Evolutionary conservation across 495 filamentous ascomycete genomes (phyloP), one percentile per base, ranked within the genome.

Genomic region (Neurospora sp.): DNA sequence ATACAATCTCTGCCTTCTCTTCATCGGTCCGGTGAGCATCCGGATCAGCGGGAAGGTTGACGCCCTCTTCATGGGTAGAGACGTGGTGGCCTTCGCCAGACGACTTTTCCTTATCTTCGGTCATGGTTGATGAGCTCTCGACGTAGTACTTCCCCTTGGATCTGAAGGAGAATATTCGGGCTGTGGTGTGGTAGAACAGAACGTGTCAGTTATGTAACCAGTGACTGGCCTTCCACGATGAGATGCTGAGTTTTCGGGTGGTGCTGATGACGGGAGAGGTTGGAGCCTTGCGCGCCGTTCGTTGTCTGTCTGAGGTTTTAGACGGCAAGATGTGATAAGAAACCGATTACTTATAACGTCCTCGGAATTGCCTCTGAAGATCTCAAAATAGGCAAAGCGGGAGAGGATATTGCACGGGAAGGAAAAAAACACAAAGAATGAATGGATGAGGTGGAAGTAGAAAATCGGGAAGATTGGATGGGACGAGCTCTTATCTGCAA

Each of bases 21-120:
- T 88, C 91, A 1, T 86, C 86, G 68, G 84, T 91, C 69, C 93
- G 79, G 38, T 90, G 89, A 35, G 88, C 88, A 77, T 94, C 92
- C 1, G 91, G 92, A 74, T 93, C 90, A 0, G 75, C 44, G 0
- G 77, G 79, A 2, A 79, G 72, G 69, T 73, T 82, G 7, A 70
- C 46, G 41, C 69, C 53, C 40, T 77, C 77, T 40, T 79, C 78
- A 53, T 76, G 76, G 41, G 78, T 80, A 20, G 72, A 74, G 27
- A 78, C 75, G 72, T 73, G 72, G 27, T 78, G 74, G 18, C 73
- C 79, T 42, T 80, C 81, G 75, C 76, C 80, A 11, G 74, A 78
- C 37, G 72, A 76, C 71, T 76, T 78, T 27, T 79, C 77, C 70
- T 81, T 73, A 41, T 79, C 78, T 42, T 72, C 73, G 42, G 44